Conservation (phyloP, 108 stramenopile species). For the Skeletonema tropicum region DNA sequence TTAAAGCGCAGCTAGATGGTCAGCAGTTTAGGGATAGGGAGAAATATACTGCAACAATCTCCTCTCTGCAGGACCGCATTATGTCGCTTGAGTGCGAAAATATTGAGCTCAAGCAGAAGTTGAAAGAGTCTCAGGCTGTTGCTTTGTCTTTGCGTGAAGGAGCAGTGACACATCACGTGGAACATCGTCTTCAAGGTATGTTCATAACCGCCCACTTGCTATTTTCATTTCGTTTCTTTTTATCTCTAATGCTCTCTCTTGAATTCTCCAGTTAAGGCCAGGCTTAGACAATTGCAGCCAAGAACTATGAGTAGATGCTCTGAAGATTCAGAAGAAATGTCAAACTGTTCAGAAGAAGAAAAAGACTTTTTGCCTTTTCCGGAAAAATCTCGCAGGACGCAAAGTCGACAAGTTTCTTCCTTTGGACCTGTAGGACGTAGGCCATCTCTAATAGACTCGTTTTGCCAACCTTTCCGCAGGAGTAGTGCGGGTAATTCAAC, state of each 20-base stretch:
- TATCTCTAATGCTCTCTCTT: not conserved
- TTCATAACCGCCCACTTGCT: not conserved
- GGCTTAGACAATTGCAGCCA: not conserved
- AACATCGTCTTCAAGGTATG: slow-evolving; percentile 6
- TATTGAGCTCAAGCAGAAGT: not conserved
- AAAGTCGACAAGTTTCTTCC: not conserved
- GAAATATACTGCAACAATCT: not conserved
- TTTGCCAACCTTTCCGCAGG: not conserved
- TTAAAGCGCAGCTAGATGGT: slow-evolving; percentile 14
- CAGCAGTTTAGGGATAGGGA: not conserved
- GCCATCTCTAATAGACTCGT: not conserved
- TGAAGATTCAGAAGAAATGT: not conserved
- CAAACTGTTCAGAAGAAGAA: not conserved
- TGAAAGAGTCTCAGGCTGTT: not conserved
- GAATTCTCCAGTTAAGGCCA: not conserved
- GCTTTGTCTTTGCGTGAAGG: not conserved
- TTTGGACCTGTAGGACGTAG: not conserved
- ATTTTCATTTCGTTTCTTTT: not conserved
- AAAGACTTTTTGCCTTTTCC: not conserved
- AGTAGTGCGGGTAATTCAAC: not conserved
- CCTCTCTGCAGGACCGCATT: not conserved
- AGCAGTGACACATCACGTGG: not conserved
- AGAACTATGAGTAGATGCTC: too few species aligned
- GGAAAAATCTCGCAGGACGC: not conserved
- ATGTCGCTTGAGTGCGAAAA: slow-evolving; percentile 3